Conservation (phyloP, 257 asterid genomes). For the Nicotiana tabacum region DNA sequence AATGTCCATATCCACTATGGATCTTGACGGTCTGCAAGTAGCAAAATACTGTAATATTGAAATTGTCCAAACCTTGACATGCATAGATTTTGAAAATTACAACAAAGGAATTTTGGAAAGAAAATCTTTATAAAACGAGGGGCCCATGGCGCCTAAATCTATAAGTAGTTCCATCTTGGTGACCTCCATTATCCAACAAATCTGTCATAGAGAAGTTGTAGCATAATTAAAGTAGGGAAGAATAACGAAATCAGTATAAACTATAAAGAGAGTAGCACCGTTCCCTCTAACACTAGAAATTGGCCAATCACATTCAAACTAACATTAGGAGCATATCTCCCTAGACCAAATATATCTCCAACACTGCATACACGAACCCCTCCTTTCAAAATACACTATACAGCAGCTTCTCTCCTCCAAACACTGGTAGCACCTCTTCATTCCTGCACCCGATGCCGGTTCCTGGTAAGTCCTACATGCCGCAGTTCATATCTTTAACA, state of each 20-base stretch:
- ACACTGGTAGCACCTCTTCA: background rate
- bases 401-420: too few species aligned
- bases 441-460: background rate
- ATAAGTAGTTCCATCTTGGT: background rate
- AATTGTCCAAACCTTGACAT: background rate
- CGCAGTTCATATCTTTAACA: background rate
- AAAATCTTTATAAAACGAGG: background rate
- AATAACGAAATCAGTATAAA: too few species aligned
- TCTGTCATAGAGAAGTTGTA: too few species aligned
- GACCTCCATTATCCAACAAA: background rate
- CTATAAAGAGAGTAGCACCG: too few species aligned
- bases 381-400: too few species aligned
- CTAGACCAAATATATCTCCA: too few species aligned
- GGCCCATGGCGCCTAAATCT: background rate
- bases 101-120: background rate
- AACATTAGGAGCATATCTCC: too few species aligned
- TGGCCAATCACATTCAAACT: too few species aligned
- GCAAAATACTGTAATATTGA: background rate
- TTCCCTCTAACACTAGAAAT: too few species aligned
- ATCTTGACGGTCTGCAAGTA: background rate
- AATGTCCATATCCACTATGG: background rate
- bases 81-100: background rate
- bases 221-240: too few species aligned
- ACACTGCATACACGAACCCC: too few species aligned
- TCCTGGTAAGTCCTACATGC: background rate